A percentile compares a stretch with the other conserved stretches of the same genome.
Evolutionary conservation across 2,329 filamentous ascomycete species (phyloP).

Genomic region (Penicillium sp.): DNA sequence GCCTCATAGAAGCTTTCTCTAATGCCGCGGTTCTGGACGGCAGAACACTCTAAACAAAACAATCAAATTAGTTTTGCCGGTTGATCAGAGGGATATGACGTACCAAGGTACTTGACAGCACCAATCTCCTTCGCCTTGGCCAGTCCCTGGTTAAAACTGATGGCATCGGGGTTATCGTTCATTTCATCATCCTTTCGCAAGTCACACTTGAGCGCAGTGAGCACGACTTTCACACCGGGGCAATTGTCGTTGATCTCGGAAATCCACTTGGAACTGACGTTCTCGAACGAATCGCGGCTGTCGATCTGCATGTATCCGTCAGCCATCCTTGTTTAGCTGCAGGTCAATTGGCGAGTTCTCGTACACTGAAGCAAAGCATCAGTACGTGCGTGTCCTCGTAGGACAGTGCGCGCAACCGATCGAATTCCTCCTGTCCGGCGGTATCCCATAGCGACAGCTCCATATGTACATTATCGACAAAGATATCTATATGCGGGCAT

Average conservation of each 20-base stretch:
- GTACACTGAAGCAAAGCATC: conserved; percentile 92
- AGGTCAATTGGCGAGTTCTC: conserved; percentile 12
- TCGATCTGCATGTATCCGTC: conserved; percentile 55
- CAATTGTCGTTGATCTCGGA: conserved; percentile 98
- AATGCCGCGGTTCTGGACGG: conserved; percentile 95
- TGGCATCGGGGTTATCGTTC: conserved; percentile 59
- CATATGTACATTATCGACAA: conserved; percentile 94
- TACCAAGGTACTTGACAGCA: conserved; percentile 82
- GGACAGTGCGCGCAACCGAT: conserved; percentile 86
- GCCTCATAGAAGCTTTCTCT: conserved; percentile 99
- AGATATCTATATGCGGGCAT: conserved; percentile 64
- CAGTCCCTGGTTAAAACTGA: conserved; percentile 85
- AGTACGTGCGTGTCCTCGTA: conserved; percentile 98
- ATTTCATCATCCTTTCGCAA: conserved; percentile 71
- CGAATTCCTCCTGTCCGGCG: conserved; percentile 97
- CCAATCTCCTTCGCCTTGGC: conserved; percentile 88
- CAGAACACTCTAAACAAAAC: conserved; percentile 72
- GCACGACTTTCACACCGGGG: conserved; percentile 85
- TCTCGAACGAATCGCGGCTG: conserved; percentile 91
- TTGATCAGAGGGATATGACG: conserved; percentile 12
- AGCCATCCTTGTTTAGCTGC: not conserved
- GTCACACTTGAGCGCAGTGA: conserved; percentile 96
- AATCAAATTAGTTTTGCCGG: not conserved
- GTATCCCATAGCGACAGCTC: conserved; percentile 98
- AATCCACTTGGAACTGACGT: conserved; percentile 98